Conservation (phyloP, 495 filamentous ascomycete genomes). For the Polyplosphaeria fusca region DNA sequence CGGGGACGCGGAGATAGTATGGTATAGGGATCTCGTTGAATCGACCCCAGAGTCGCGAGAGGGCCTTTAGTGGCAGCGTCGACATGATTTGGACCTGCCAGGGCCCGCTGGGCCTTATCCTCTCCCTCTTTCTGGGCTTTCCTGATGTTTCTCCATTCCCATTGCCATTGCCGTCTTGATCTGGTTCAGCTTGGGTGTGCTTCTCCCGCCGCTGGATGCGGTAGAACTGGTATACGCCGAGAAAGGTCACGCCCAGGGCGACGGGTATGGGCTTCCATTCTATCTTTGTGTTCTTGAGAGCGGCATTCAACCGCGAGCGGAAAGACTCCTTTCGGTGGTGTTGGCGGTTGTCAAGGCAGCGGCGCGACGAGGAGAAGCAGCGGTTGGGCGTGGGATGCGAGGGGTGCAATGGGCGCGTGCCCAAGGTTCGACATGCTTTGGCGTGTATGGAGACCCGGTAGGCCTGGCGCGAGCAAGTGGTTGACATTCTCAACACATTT, state of each 20-base stretch:
- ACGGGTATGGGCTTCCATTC: conserved; percentile 97
- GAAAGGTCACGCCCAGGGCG: conserved; percentile 79
- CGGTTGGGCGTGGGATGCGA: too few species aligned
- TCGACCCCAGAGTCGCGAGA: conserved; percentile 87
- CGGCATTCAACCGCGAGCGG: conserved; percentile 58
- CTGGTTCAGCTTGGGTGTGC: conserved; percentile 50
- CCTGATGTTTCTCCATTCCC: conserved; percentile 5
- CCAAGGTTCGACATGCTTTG: background rate
- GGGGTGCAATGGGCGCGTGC: conserved; percentile 11
- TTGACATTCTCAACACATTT: conserved; percentile 43
- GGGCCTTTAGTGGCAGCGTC: conserved; percentile 87
- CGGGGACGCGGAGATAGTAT: conserved; percentile 83
- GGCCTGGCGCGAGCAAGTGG: conserved; percentile 46
- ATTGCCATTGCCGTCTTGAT: conserved; percentile 46
- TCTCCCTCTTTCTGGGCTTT: conserved; percentile 59
- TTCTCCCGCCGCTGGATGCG: conserved; percentile 55
- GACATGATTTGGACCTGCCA: conserved; percentile 98
- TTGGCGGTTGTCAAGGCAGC: conserved; percentile 43
- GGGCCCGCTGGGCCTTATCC: conserved; percentile 79
- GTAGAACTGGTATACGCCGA: conserved; percentile 83
- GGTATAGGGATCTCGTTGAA: conserved; percentile 94
- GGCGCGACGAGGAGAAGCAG: conserved; percentile 45
- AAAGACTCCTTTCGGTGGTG: conserved; percentile 57
- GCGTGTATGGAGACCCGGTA: conserved; percentile 33
- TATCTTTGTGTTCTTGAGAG: conserved; percentile 69